phyloP scores from a whole-genome alignment of 352 stramenopile genomes.

The Globisporangium spiculum region DNA sequence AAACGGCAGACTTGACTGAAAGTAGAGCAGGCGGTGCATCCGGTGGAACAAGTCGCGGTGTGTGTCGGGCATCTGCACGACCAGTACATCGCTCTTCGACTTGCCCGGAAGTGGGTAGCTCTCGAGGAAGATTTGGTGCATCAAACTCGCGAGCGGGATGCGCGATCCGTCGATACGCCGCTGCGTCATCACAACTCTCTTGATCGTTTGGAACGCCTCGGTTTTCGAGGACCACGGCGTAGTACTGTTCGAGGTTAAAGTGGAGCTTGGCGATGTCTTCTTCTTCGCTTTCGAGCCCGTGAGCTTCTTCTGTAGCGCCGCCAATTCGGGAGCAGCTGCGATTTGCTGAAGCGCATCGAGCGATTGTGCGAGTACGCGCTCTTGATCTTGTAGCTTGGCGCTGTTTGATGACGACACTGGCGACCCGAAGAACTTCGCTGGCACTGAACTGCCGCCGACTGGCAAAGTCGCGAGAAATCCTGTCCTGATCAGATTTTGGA shows the following conservation, averaged over 20 bases:
- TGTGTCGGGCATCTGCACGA: slow-evolving; percentile 39
- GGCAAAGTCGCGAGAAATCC: slow-evolving; percentile 15
- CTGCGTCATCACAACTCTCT: slow-evolving; percentile 52
- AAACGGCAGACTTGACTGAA: slow-evolving; percentile 39
- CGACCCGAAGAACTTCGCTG: slow-evolving; percentile 5
- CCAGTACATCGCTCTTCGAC: slow-evolving; percentile 39
- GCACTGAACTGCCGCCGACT: background rate
- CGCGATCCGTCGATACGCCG: slow-evolving; percentile 67
- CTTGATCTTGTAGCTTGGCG: slow-evolving; percentile 18
- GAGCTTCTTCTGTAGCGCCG: slow-evolving; percentile 51
- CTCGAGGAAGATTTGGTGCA: slow-evolving; percentile 59
- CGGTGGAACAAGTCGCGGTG: slow-evolving; percentile 52
- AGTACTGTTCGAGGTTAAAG: background rate
- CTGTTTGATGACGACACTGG: background rate
- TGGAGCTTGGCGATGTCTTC: background rate
- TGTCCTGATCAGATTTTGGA: slow-evolving; percentile 8
- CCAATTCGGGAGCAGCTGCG: slow-evolving; percentile 43
- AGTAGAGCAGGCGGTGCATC: slow-evolving; percentile 77
- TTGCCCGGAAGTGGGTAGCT: slow-evolving; percentile 35
- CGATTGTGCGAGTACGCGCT: slow-evolving; percentile 19
- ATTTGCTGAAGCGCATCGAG: slow-evolving; percentile 59
- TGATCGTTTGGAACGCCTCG: slow-evolving; percentile 40
- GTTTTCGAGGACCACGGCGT: slow-evolving; percentile 28
- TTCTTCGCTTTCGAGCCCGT: slow-evolving; percentile 40
- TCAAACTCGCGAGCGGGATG: slow-evolving; percentile 54